These are phyloP conservation scores for Mycena galopus DNA, from an alignment of 768 basidiomycete genomes.

Conservation along the genomic window DNA sequence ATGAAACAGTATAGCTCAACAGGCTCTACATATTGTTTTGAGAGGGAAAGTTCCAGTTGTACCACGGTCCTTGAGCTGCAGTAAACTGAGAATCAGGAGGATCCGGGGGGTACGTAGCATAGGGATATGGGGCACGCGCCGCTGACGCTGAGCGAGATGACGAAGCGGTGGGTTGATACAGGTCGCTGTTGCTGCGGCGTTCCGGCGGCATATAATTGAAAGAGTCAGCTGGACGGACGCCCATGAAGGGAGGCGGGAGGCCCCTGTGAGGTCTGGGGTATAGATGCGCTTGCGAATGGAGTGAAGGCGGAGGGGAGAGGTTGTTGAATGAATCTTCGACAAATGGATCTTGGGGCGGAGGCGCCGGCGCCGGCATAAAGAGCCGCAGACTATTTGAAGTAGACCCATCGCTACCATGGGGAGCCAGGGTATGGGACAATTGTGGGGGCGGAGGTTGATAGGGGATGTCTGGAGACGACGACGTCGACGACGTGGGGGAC, in stretches of 20 bases:
- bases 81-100: not conserved
- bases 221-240: not conserved
- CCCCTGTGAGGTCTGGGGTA: not conserved
- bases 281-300: not conserved
- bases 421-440: not conserved
- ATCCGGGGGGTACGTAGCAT: not conserved
- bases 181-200: not conserved
- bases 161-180: not conserved
- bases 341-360: not conserved
- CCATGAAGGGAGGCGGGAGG: not conserved
- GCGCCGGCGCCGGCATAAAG: not conserved
- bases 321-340: not conserved
- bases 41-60: not conserved
- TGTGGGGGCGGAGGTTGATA: not conserved
- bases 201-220: not conserved
- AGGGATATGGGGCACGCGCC: not conserved
- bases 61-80: not conserved
- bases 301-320: not conserved
- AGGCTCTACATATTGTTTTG: not conserved
- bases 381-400: constrained; percentile 8
- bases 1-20: not conserved
- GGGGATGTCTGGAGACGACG: not conserved
- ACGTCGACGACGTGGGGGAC: constrained; percentile 1
- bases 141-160: not conserved
- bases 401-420: not conserved